A percentile compares a stretch with the other conserved stretches of the same genome.
Conservation (phyloP, 2,329 filamentous ascomycete genomes). For the Sclerotinia minor region DNA sequence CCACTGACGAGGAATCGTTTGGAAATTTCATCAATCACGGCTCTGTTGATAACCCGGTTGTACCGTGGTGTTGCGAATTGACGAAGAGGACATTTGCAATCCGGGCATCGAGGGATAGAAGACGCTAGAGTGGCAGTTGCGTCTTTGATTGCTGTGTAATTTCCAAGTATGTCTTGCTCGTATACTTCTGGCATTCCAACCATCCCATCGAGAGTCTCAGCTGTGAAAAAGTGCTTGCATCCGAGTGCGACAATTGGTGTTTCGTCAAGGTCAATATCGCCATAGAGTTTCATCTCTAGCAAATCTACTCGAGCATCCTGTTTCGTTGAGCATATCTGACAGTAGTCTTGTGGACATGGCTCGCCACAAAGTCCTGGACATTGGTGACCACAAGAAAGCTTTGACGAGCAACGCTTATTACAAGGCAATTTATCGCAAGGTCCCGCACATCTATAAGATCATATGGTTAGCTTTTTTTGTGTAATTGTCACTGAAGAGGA, state of each 20-base stretch:
- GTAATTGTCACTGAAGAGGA: neutral
- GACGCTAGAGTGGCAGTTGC: slow-evolving; percentile 32
- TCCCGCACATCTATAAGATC: slow-evolving; percentile 52
- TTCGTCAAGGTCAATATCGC: slow-evolving; percentile 57
- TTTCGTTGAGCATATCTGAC: slow-evolving; percentile 54
- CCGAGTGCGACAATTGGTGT: slow-evolving; percentile 61
- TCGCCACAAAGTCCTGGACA: slow-evolving; percentile 69
- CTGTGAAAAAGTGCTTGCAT: slow-evolving; percentile 64
- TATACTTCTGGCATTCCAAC: slow-evolving; percentile 50
- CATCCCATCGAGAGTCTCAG: slow-evolving; percentile 58
- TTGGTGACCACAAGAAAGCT: slow-evolving; percentile 59
- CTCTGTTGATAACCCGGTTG: slow-evolving; percentile 43
- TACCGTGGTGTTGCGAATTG: slow-evolving; percentile 43
- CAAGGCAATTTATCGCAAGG: slow-evolving; percentile 70
- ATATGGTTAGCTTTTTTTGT: neutral
- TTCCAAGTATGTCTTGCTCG: slow-evolving; percentile 37
- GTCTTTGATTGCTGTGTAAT: slow-evolving; percentile 38
- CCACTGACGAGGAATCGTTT: slow-evolving; percentile 43
- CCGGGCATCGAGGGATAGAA: slow-evolving; percentile 41
- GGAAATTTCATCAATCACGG: slow-evolving; percentile 44
- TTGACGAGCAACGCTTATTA: slow-evolving; percentile 55
- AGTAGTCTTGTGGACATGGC: slow-evolving; percentile 55
- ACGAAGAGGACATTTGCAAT: slow-evolving; percentile 41
- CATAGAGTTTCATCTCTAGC: slow-evolving; percentile 54
- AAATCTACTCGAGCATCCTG: slow-evolving; percentile 56